phyloP scores from a whole-genome alignment of 2,329 filamentous ascomycete species.

The Ceratocystis smalleyi region DNA sequence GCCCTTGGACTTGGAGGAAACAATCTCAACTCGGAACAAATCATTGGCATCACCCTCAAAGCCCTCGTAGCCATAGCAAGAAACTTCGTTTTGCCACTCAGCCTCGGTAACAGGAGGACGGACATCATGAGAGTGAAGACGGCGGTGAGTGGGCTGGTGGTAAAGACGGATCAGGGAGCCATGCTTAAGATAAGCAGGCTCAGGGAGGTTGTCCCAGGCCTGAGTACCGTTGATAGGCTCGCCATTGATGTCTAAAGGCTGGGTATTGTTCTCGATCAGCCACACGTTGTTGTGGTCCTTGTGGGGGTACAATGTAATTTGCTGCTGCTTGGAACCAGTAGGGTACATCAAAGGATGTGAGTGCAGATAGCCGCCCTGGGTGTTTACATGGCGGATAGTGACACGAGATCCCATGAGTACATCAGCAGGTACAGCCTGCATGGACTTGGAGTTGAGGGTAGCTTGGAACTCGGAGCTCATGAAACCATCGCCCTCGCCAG shows the following conservation, averaged over 20 bases:
- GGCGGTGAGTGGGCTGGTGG: constrained; percentile 67
- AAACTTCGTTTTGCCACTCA: constrained; percentile 92
- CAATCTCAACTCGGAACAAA: constrained; percentile 84
- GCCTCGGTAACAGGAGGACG: constrained; percentile 72
- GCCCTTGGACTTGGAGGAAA: constrained; percentile 73
- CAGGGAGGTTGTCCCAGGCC: constrained; percentile 65
- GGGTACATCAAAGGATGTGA: constrained; percentile 97
- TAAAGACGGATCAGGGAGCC: constrained; percentile 71
- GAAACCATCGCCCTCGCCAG: constrained; percentile 93
- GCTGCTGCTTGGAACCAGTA: constrained; percentile 92
- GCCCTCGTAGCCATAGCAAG: constrained; percentile 91
- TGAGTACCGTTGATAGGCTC: constrained; percentile 62
- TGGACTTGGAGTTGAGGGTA: constrained; percentile 87
- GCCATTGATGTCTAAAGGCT: constrained; percentile 63
- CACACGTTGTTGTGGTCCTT: constrained; percentile 98
- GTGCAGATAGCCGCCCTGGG: constrained; percentile 92
- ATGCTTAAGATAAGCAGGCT: constrained; percentile 56
- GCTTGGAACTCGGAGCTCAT: constrained; percentile 99
- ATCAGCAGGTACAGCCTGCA: constrained; percentile 89
- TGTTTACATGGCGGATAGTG: constrained; percentile 83
- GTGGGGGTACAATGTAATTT: constrained; percentile 95
- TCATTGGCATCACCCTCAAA: constrained; percentile 97
- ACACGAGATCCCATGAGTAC: constrained; percentile 79
- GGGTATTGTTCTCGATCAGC: constrained; percentile 89
- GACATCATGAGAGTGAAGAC: constrained; percentile 91